Evolutionary conservation across 1,139 yeast species (phyloP).

Genomic region (Hemisphaericaspora xylofermentans): DNA sequence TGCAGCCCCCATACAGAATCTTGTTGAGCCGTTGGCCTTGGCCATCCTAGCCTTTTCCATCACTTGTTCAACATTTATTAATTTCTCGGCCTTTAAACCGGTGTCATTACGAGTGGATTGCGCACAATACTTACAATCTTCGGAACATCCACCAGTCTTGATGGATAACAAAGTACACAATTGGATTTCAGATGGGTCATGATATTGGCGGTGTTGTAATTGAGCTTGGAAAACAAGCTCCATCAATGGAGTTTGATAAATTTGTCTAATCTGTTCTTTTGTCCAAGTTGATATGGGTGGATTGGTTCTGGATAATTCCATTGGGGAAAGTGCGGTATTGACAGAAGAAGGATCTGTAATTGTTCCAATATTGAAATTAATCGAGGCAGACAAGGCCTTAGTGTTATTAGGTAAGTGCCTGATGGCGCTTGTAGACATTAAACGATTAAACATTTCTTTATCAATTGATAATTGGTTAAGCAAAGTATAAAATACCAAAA

Average conservation of each 20-base stretch:
- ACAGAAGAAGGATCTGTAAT: background rate
- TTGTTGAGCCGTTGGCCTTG: conserved; percentile 66
- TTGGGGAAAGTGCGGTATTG: conserved; percentile 2
- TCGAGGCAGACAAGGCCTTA: conserved; percentile 1
- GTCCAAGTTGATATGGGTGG: conserved; percentile 58
- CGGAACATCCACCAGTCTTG: conserved; percentile 80
- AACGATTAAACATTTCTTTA: background rate
- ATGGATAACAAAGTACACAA: conserved; percentile 73
- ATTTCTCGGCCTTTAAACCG: conserved; percentile 66
- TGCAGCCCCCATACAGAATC: conserved; percentile 87
- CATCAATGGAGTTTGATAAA: conserved; percentile 64
- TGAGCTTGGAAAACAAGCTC: conserved; percentile 65
- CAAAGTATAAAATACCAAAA: background rate
- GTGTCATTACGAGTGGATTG: conserved; percentile 70
- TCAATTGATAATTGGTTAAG: background rate
- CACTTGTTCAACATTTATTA: conserved; percentile 61
- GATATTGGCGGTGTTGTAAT: conserved; percentile 62
- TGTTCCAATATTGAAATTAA: conserved; percentile 4
- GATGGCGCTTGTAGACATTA: background rate
- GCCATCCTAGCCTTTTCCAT: conserved; percentile 64
- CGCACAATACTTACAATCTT: conserved; percentile 80
- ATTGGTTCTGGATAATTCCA: conserved; percentile 12
- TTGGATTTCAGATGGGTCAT: conserved; percentile 70
- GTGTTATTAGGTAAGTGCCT: background rate
- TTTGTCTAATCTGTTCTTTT: conserved; percentile 52